These are phyloP conservation scores for Trichophaea hybrida DNA, from an alignment of 2,329 filamentous ascomycete genomes.

Conservation along the genomic window DNA sequence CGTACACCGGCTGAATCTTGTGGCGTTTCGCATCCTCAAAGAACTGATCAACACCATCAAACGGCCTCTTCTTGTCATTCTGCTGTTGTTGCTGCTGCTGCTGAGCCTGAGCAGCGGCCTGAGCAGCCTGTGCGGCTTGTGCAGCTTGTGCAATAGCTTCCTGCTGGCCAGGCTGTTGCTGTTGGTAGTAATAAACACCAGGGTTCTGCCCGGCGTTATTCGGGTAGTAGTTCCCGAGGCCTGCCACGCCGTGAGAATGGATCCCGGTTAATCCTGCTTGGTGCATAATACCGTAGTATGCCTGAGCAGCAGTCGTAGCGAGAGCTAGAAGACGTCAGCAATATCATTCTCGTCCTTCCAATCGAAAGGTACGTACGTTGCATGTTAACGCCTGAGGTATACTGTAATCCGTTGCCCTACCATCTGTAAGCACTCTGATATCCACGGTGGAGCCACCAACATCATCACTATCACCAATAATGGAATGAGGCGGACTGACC, in stretches of 20 bases:
- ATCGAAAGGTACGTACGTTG: constrained; percentile 17
- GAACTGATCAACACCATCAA: constrained; percentile 45
- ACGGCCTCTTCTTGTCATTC: constrained; percentile 19
- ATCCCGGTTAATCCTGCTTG: neutral
- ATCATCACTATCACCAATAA: constrained; percentile 3
- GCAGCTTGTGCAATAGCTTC: constrained; percentile 4
- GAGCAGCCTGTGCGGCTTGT: constrained; percentile 4
- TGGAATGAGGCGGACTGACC: constrained; percentile 18
- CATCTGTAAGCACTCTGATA: constrained; percentile 4
- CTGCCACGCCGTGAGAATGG: constrained; percentile 9
- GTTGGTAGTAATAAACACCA: constrained; percentile 18
- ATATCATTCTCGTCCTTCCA: neutral
- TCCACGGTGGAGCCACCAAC: constrained; percentile 3
- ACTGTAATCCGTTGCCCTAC: constrained; percentile 22
- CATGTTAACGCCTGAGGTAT: constrained; percentile 21
- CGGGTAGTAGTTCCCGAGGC: constrained; percentile 21
- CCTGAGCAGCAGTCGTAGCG: constrained; percentile 34
- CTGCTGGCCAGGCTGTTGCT: neutral
- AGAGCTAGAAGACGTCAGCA: constrained; percentile 32
- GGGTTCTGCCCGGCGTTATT: constrained; percentile 13
- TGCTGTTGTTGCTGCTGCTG: constrained; percentile 16
- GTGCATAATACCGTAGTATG: constrained; percentile 25
- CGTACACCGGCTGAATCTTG: constrained; percentile 77
- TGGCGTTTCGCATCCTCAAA: constrained; percentile 86
- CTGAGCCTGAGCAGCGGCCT: constrained; percentile 17